Evolutionary conservation across 2,329 filamentous ascomycete species (phyloP), one percentile per base, ranked within the genome.

Genomic region (Aureobasidium vineae): DNA sequence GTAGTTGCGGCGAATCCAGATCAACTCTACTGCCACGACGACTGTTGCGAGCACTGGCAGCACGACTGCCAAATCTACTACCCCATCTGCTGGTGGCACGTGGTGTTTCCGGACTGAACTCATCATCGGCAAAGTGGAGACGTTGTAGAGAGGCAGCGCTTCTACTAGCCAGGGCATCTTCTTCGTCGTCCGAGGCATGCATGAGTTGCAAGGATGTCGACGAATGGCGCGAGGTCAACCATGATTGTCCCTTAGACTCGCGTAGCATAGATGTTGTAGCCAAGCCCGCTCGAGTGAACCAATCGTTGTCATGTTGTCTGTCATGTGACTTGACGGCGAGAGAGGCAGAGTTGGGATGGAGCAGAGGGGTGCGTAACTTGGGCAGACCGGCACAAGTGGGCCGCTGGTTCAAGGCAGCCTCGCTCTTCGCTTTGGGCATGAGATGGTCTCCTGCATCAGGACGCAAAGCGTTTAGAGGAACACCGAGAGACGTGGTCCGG

Each of bases 181-280:
- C 59, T 38, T 67, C 61, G 45, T 65, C 66, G 53, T 59, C 63
- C 6, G 66, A 63, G 41, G 54, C 56, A 21, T 63, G 26, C 41
- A 31, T n/a, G 31, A 69, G 61, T 11, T 81, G 79, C 2, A 87
- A 76, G 53, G 80, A 83, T 0, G 85, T 87, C 0, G 81, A 83
- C 68, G 81, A 85, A 68, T 84, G 82, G 31, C 84, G 78, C 61
- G 85, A 82, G 2, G 79, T 78, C 3, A 87, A 78, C 85, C 85
- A 88, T 65, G 82, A 82, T 71, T 87, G 85, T n/a, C 86, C 86
- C 70, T 88, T 87, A 66, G 82, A 81, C 70, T 88, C 85, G 43
- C 85, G 78, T 5, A 84, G 82, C 23, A 85, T 81, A 5, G 83
- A 82, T 2, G 85, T 82, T 5, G 87, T 82, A 0, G 82, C 81